Evolutionary conservation across 345 rosid genomes (phyloP).

Genomic region (Pelargonium nanum): DNA sequence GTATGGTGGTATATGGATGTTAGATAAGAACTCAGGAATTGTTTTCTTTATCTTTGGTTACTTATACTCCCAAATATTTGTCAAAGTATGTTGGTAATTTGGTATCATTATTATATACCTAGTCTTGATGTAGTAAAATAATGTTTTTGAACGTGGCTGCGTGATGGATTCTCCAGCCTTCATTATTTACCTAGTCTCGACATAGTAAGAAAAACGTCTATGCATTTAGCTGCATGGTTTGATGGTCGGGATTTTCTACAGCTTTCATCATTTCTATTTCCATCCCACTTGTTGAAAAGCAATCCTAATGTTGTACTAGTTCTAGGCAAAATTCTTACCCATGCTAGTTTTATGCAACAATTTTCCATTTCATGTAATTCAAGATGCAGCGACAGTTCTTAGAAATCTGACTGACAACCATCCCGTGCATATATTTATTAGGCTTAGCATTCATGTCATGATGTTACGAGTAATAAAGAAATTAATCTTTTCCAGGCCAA

Average conservation of each 20-base stretch:
- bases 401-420: not conserved
- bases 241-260: not conserved
- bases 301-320: not conserved
- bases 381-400: not conserved
- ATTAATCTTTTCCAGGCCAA: conserved; percentile 14
- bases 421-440: no score
- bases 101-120: not conserved
- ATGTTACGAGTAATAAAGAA: not conserved
- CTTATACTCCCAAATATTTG: not conserved
- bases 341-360: not conserved
- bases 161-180: no score
- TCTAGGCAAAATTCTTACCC: not conserved
- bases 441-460: no score
- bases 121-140: not conserved
- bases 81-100: no score
- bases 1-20: not conserved
- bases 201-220: not conserved
- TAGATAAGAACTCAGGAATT: no score
- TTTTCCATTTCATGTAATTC: not conserved
- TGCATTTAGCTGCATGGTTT: not conserved
- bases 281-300: not conserved
- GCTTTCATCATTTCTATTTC: not conserved
- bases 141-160: no score
- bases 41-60: no score
- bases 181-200: no score